Conservation (phyloP, 805 yeast genomes). For the Ascoidea rubescens region DNA sequence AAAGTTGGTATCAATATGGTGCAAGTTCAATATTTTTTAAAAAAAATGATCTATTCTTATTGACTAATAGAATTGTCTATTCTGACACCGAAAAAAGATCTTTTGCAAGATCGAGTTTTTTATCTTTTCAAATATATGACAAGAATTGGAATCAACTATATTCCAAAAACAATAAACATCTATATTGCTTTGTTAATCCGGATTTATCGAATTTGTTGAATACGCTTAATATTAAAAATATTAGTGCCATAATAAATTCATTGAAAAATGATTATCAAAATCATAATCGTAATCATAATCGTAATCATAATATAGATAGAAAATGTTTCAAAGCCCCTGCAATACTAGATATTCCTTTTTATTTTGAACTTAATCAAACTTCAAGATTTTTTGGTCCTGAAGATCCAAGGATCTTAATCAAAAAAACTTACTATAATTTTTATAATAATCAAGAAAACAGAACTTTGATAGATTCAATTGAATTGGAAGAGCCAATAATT, state of each 20-base stretch:
- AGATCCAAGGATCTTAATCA: constrained; percentile 19
- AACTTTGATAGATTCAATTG: too few species aligned
- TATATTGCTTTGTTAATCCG: too few species aligned
- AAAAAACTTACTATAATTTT: too few species aligned
- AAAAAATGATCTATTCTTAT: constrained; percentile 23
- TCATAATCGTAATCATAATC: constrained; percentile 14
- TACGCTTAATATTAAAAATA: too few species aligned
- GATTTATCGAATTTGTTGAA: too few species aligned
- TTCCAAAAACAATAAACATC: too few species aligned
- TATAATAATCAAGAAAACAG: too few species aligned
- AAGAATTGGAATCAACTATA: constrained; percentile 16
- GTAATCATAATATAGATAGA: too few species aligned
- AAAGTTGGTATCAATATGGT: constrained; percentile 20
- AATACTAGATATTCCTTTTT: constrained; percentile 20
- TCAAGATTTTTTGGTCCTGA: constrained; percentile 9
- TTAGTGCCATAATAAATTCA: too few species aligned
- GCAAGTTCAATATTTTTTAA: constrained; percentile 24
- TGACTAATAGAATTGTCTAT: constrained; percentile 20
- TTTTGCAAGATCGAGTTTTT: constrained; percentile 17
- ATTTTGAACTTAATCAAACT: constrained; percentile 10
- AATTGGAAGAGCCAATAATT: neutral
- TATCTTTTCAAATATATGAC: constrained; percentile 16
- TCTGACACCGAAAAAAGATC: constrained; percentile 16
- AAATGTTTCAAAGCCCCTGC: too few species aligned
- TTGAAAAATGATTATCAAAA: constrained; percentile 13